Percentiles rank a stretch among this genome's conserved stretches.
Conservation (phyloP, 805 yeast species). For the Saturnispora serradocipensis region DNA sequence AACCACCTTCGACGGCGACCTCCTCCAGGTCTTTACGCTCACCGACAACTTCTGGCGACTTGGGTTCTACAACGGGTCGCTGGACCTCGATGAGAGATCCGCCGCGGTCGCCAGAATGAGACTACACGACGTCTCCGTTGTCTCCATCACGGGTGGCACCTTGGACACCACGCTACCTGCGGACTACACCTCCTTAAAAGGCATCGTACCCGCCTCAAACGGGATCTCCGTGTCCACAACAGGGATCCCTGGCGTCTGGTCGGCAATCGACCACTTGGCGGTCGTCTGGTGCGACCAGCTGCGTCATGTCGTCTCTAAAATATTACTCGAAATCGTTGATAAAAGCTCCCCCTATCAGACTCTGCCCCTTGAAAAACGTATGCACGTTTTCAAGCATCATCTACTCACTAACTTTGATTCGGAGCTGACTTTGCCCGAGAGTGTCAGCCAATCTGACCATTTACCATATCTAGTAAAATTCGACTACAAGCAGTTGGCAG, state of each 20-base stretch:
- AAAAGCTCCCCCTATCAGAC: conserved; percentile 39
- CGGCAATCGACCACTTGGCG: conserved; percentile 89
- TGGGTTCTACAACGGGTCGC: conserved; percentile 31
- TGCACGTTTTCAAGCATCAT: conserved; percentile 42
- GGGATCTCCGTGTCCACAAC: conserved; percentile 81
- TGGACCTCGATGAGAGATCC: conserved; percentile 13
- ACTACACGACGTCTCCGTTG: conserved; percentile 50
- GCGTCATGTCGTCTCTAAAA: conserved; percentile 49
- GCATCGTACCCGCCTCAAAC: conserved; percentile 59
- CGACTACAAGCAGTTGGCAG: conserved; percentile 26
- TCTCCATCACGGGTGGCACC: conserved; percentile 87
- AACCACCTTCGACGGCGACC: conserved; percentile 84
- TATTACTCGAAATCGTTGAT: conserved; percentile 55
- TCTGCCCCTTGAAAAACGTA: conserved; percentile 41
- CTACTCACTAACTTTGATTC: conserved; percentile 50
- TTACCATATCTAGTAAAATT: conserved; percentile 23
- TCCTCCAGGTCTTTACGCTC: conserved; percentile 61
- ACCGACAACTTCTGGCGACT: conserved; percentile 75
- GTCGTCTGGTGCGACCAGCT: conserved; percentile 95
- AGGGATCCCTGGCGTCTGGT: conserved; percentile 87
- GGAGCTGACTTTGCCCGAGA: not conserved
- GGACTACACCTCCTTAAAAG: conserved; percentile 71
- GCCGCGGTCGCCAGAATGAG: conserved; percentile 35
- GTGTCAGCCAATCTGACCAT: conserved; percentile 7
- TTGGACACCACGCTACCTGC: conserved; percentile 77